Base-by-base conservation (phyloP, 495 filamentous ascomycete genomes). In the Xylaria bambusicola region DNA sequence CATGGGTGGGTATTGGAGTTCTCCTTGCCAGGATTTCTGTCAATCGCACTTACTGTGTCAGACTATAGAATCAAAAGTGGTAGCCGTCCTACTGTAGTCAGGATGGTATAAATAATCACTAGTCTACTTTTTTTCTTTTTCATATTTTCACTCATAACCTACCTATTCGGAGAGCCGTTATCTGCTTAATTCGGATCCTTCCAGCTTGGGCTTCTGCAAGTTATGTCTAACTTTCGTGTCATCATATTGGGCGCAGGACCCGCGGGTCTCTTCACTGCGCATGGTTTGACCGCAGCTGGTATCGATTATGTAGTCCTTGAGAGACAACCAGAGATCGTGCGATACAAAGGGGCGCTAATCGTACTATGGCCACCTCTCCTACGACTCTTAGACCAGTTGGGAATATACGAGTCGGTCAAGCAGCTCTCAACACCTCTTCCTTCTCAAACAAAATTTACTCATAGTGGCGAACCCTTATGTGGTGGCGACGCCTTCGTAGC, bases 281-380 rank as follows among this genome's bases (percentile, higher is more conserved):
- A 82, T 31, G 63, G 60, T 6, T 69, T 86, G 6, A 50, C 70
- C 0, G 55, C 56, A 24, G 71, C 69, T 1, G 65, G 68, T 20
- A 79, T 86, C 58, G 78, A 82, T 52, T 79, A 74, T 31, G 56
- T 81, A 8, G 38, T 86, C 0, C 72, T 84, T 9, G 83, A 84
- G 62, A 68, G 68, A 18, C 54, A 67, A 8, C 3, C 36, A 0
- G 67, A 71, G 5, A 65, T 80, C 6, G 65, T 72, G 9, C 74
- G 75, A 7, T 64, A 73, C n/a, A 50, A 65, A 10, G 82, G 81
- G 0, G 71, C 74, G 12, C 40, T 56, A 29, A 8, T 75, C 15
- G 63, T 70, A 6, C 47, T 77, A 6, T 60, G 61, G 33, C 68
- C 75, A 1, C 67, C 72, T 27, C 61, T 69, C 5, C 18, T 54